A percentile compares a stretch with the other conserved stretches of the same genome.
phyloP scores from a whole-genome alignment of 176 grass and related monocot genomes.

The Thinopyrum elongatum region DNA sequence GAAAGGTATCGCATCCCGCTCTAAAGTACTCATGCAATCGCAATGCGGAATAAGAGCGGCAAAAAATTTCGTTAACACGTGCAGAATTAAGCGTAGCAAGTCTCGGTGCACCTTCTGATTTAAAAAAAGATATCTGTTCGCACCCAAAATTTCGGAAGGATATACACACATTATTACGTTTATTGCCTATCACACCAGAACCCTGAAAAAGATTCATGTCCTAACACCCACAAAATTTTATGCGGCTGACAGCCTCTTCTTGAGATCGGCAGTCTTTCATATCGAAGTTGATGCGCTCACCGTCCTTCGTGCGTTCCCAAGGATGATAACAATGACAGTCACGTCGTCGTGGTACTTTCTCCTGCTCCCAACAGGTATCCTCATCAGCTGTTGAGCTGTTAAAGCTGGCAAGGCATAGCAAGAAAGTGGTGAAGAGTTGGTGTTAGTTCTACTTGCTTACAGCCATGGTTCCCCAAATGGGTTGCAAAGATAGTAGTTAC shows the following conservation, averaged over 20 bases:
- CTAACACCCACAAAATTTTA: conserved; percentile 30
- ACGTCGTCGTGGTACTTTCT: conserved; percentile 98
- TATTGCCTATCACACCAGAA: conserved; percentile 33
- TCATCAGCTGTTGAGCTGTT: conserved; percentile 75
- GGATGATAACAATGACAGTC: conserved; percentile 83
- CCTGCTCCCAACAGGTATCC: conserved; percentile 80
- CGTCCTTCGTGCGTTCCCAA: conserved; percentile 75
- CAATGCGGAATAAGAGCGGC: conserved; percentile 2
- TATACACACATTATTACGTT: conserved; percentile 26
- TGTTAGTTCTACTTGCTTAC: neutral
- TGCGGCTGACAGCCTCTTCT: neutral
- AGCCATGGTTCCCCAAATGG: neutral
- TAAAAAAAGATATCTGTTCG: conserved; percentile 19
- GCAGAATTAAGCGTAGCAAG: conserved; percentile 16
- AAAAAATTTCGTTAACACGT: neutral
- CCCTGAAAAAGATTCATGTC: neutral
- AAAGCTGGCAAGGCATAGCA: conserved; percentile 52
- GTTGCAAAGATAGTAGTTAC: neutral
- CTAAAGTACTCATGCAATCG: neutral
- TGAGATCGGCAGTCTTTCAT: conserved; percentile 33
- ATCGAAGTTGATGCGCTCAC: conserved; percentile 69
- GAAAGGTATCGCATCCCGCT: neutral
- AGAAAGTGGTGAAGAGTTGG: neutral
- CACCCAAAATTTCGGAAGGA: conserved; percentile 2
- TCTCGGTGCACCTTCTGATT: conserved; percentile 7